Percentiles rank a stretch among this genome's conserved stretches.
Conservation (phyloP, 1,284 basidiomycete species). For the Ganoderma lucidum region DNA sequence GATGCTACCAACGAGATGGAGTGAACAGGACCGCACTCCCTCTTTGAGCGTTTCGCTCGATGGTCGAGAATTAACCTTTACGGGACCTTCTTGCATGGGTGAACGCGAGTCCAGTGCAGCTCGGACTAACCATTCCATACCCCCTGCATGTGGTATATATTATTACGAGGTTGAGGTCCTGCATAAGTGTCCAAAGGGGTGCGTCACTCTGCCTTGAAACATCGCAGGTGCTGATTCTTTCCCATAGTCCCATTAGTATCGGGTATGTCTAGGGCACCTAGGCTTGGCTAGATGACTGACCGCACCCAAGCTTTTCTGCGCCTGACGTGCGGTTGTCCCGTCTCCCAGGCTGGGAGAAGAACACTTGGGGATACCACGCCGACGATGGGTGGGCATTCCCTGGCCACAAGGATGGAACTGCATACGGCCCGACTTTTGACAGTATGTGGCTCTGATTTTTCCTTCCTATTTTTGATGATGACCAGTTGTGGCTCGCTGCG, state of each 20-base stretch:
- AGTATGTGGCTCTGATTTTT: slow-evolving; percentile 52
- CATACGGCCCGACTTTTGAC: slow-evolving; percentile 82
- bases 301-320: slow-evolving; percentile 51
- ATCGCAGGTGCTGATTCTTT: slow-evolving; percentile 10
- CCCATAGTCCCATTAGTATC: slow-evolving; percentile 78
- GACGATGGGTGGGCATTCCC: slow-evolving; percentile 88
- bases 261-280: slow-evolving; percentile 50
- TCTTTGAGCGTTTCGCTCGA: slow-evolving; percentile 70
- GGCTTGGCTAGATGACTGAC: slow-evolving; percentile 16
- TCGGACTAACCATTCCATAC: slow-evolving; percentile 78
- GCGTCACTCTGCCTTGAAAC: slow-evolving; percentile 38
- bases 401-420: slow-evolving; percentile 72
- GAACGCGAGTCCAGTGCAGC: slow-evolving; percentile 86
- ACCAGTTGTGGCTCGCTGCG: slow-evolving; percentile 13
- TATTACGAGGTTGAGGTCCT: slow-evolving; percentile 91
- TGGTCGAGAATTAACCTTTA: slow-evolving; percentile 75
- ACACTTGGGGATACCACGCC: slow-evolving; percentile 96
- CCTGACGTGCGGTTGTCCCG: slow-evolving; percentile 69
- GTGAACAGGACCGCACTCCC: slow-evolving; percentile 66
- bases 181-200: slow-evolving; percentile 83
- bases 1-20: slow-evolving; percentile 82
- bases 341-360: slow-evolving; percentile 89
- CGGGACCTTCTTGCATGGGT: slow-evolving; percentile 62
- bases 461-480: slow-evolving; percentile 12
- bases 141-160: slow-evolving; percentile 85